Conservation (phyloP, 768 basidiomycete genomes). For the Leccinum boreale region DNA sequence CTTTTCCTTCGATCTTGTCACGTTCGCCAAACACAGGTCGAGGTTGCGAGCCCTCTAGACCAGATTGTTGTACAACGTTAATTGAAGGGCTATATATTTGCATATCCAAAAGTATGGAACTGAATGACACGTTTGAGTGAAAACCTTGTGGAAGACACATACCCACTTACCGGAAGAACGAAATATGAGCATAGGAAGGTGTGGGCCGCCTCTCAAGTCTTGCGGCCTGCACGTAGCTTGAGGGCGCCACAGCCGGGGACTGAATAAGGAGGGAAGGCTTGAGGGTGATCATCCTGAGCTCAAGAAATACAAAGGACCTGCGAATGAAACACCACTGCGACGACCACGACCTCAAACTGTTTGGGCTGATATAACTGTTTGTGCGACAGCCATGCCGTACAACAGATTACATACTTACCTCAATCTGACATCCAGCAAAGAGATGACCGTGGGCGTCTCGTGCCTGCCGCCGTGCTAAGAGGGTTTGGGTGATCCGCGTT, state of each 20-base stretch:
- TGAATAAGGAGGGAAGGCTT: conserved; percentile 20
- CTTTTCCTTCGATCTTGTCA: conserved; percentile 58
- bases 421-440: conserved; percentile 17
- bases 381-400: conserved; percentile 22
- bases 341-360: not conserved
- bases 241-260: conserved; percentile 15
- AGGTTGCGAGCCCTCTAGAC: conserved; percentile 23
- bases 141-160: not conserved
- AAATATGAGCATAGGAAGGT: conserved; percentile 41
- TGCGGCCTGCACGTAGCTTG: conserved; percentile 35
- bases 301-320: not conserved
- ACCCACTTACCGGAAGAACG: conserved; percentile 45
- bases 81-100: conserved; percentile 62
- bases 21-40: conserved; percentile 57
- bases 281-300: conserved; percentile 16
- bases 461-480: conserved; percentile 1
- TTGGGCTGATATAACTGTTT: conserved; percentile 17
- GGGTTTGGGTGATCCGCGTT: not conserved
- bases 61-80: conserved; percentile 38
- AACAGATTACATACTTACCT: conserved; percentile 5
- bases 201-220: conserved; percentile 13
- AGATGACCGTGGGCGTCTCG: conserved; percentile 5
- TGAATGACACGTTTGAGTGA: conserved; percentile 21
- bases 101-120: conserved; percentile 56
- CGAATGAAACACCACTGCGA: not conserved